Percentiles rank a stretch among this genome's conserved stretches.
These are phyloP conservation scores for Immersiporthe knoxdaviesiana DNA, from an alignment of 2,329 filamentous ascomycete genomes.

Conservation along the genomic window DNA sequence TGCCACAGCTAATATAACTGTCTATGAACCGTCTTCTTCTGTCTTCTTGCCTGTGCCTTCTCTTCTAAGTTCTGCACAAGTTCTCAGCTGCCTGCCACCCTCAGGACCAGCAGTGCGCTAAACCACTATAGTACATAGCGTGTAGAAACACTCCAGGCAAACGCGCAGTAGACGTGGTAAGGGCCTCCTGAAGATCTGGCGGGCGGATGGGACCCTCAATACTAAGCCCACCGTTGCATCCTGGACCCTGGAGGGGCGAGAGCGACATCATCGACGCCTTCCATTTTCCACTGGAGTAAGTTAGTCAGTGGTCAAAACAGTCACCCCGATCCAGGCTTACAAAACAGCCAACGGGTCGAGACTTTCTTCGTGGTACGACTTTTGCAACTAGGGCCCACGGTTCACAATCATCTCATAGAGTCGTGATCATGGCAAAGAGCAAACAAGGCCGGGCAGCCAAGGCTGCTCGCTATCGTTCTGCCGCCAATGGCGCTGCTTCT, in stretches of 20 bases:
- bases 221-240: not conserved
- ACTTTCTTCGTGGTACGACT: not conserved
- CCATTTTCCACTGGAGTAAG: not conserved
- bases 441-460: slow-evolving; percentile 34
- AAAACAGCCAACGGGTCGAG: not conserved
- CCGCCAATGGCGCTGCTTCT: slow-evolving; percentile 12
- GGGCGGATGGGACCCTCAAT: not conserved
- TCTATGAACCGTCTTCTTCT: not conserved
- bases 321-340: not conserved
- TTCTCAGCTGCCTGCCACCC: not conserved
- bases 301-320: not conserved
- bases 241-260: not conserved
- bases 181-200: not conserved
- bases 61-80: not conserved
- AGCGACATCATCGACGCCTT: slow-evolving; percentile 1
- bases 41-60: not conserved
- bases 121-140: not conserved
- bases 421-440: slow-evolving; percentile 31
- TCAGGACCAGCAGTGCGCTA: not conserved
- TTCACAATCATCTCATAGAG: not conserved
- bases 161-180: too few relatives aligned
- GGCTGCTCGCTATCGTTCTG: slow-evolving; percentile 29
- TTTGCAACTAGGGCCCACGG: not conserved
- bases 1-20: not conserved
- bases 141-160: not conserved